A percentile compares a stretch with the other conserved stretches of the same genome.
Evolutionary conservation across 2,329 filamentous ascomycete genomes (phyloP).

Genomic region (Arachnopeziza araneosa): DNA sequence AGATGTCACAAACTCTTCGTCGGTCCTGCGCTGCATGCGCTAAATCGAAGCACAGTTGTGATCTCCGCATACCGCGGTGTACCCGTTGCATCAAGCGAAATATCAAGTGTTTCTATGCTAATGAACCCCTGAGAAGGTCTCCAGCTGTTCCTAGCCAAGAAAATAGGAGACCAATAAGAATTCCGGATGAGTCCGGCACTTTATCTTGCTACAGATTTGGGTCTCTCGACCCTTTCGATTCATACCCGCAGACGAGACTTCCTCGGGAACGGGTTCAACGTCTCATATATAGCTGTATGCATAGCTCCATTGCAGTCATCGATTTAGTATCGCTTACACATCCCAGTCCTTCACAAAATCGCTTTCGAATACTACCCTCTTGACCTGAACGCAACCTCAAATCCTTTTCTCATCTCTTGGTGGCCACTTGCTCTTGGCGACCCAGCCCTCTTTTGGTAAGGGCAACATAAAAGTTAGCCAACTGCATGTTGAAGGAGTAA

Average conservation of each 20-base stretch:
- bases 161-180: neutral
- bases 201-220: slow-evolving; percentile 26
- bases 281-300: slow-evolving; percentile 51
- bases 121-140: slow-evolving; percentile 37
- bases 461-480: slow-evolving; percentile 15
- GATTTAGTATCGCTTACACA: slow-evolving; percentile 14
- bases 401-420: slow-evolving; percentile 55
- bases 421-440: slow-evolving; percentile 53
- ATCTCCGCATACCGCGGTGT: slow-evolving; percentile 48
- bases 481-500: slow-evolving; percentile 22
- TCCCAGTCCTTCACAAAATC: slow-evolving; percentile 48
- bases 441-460: slow-evolving; percentile 43
- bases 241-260: slow-evolving; percentile 48
- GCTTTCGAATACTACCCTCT: slow-evolving; percentile 56
- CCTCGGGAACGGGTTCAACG: slow-evolving; percentile 45
- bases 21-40: slow-evolving; percentile 52
- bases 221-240: slow-evolving; percentile 50
- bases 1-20: slow-evolving; percentile 51
- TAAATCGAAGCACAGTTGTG: slow-evolving; percentile 50
- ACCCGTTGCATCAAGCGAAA: slow-evolving; percentile 48
- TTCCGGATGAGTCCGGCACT: neutral
- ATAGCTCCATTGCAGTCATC: neutral
- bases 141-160: neutral
- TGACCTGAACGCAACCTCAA: slow-evolving; percentile 45
- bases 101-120: slow-evolving; percentile 45